phyloP scores from a whole-genome alignment of 75 land plant species.

The Pinus albicaulis region DNA sequence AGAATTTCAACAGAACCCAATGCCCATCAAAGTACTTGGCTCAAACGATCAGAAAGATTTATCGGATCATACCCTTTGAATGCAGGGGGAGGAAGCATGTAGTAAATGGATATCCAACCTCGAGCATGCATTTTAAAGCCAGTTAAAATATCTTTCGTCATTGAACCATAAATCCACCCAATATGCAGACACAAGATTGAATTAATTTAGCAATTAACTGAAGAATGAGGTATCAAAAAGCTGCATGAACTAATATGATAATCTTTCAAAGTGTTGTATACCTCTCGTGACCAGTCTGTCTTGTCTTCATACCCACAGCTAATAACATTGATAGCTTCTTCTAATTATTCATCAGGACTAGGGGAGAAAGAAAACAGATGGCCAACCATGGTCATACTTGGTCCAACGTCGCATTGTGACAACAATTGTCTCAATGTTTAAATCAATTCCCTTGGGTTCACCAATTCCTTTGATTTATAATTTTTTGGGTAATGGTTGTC shows the following conservation, averaged over 20 bases:
- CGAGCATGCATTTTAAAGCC: slow-evolving; percentile 92
- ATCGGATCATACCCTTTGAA: slow-evolving; percentile 91
- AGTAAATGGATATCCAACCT: slow-evolving; percentile 84
- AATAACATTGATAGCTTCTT: slow-evolving; percentile 85
- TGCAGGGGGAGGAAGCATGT: slow-evolving; percentile 75
- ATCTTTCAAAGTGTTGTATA: slow-evolving; percentile 8
- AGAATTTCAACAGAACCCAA: too few species aligned
- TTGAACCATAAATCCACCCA: slow-evolving; percentile 92
- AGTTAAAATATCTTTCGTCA: slow-evolving; percentile 90
- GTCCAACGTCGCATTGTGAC: too few species aligned
- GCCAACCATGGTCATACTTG: too few species aligned
- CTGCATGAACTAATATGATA: not conserved
- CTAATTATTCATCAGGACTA: too few species aligned
- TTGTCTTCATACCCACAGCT: slow-evolving; percentile 87
- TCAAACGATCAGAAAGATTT: slow-evolving; percentile 82
- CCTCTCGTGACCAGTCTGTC: slow-evolving; percentile 76
- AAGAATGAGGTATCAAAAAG: not conserved
- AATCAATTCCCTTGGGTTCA: too few species aligned
- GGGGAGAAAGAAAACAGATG: too few species aligned
- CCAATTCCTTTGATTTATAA: too few species aligned
- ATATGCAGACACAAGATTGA: slow-evolving; percentile 41
- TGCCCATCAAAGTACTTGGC: slow-evolving; percentile 77
- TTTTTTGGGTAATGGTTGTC: too few species aligned
- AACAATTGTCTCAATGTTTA: too few species aligned
- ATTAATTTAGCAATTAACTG: not conserved